Base-by-base conservation (phyloP, 2,329 filamentous ascomycete genomes). In the Monilinia vaccinii-corymbosi region DNA sequence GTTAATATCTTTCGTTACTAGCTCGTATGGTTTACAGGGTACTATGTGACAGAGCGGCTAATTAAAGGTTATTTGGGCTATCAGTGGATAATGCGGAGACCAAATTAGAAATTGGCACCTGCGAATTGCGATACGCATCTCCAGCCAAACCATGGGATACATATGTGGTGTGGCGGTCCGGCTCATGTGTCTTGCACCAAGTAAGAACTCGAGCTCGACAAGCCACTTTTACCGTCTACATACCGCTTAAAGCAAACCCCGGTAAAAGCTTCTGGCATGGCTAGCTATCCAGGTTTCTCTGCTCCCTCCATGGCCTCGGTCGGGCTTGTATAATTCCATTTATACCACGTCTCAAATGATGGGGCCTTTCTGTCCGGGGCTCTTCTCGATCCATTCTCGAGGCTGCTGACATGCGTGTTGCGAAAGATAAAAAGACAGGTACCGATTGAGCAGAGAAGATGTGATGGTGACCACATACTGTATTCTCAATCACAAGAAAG, bases 31-130 rank as follows among this genome's bases (percentile, higher is more conserved):
- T 53, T 53, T 40, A 38, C 28, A 50, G 46, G 46, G 46, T 46
- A 58, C 14, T 36, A 32, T 62, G 71, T 71, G 72, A 68, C 64
- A 71, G 71, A 73, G 75, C 75, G 75, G 73, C 73, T 76, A 77
- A 71, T 67, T 64, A 67, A 68, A 70, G 68, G 70, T 73, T 71
- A 73, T 72, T 70, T 71, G 72, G 69, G 68, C 71, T 76, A 71
- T 75, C 71, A 75, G 72, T 76, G 75, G 75, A 72, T 71, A 69
- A 71, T 60, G 62, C 60, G 58, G 59, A 58, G 66, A 65, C 67
- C 62, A 60, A 68, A 65, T 70, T 69, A 69, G 68, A 74, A 56
- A 46, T 55, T 42, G 36, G 56, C 56, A 58, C 56, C 44, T 58
- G 25, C 23, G 42, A 47, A 32, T 34, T 49, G 25, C 42, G 45